phyloP scores from a whole-genome alignment of 2,329 filamentous ascomycete genomes.

The Pyrenophora tritici-repentis region DNA sequence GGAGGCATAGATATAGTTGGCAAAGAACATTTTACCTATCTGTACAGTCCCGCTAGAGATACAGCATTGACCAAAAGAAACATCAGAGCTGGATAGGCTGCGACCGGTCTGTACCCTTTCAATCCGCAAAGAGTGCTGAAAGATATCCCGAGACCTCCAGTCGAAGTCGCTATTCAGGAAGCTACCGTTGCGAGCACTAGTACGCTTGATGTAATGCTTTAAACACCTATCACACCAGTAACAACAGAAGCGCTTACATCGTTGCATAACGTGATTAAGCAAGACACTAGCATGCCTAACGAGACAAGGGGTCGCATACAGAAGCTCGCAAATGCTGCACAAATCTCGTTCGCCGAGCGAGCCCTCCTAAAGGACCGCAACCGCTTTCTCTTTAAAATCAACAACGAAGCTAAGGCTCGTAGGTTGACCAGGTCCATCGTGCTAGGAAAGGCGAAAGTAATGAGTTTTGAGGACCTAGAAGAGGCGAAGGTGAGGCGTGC shows the following conservation, averaged over 20 bases:
- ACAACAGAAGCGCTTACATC: slow-evolving; percentile 20
- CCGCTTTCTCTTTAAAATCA: slow-evolving; percentile 17
- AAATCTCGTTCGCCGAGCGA: not conserved
- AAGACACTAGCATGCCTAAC: slow-evolving; percentile 20
- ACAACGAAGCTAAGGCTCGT: slow-evolving; percentile 35
- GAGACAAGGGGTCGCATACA: slow-evolving; percentile 5
- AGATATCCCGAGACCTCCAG: slow-evolving; percentile 27
- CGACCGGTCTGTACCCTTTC: slow-evolving; percentile 35
- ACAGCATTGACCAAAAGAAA: slow-evolving; percentile 37
- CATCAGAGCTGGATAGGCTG: slow-evolving; percentile 34
- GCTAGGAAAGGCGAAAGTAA: slow-evolving; percentile 30
- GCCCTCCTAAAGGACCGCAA: not conserved
- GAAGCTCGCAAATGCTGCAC: not conserved
- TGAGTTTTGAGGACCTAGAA: slow-evolving; percentile 33
- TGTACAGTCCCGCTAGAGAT: slow-evolving; percentile 30
- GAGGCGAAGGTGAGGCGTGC: slow-evolving; percentile 24
- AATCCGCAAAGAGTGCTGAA: slow-evolving; percentile 39
- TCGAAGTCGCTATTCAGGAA: not conserved
- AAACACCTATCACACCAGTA: slow-evolving; percentile 26
- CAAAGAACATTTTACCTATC: slow-evolving; percentile 24
- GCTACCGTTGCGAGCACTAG: slow-evolving; percentile 6
- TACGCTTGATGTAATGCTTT: slow-evolving; percentile 10
- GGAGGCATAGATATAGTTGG: slow-evolving; percentile 15
- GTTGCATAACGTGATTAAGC: slow-evolving; percentile 21
- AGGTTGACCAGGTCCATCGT: slow-evolving; percentile 28